Conservation (phyloP, 805 yeast species). For the Yamadazyma kitorensis region DNA sequence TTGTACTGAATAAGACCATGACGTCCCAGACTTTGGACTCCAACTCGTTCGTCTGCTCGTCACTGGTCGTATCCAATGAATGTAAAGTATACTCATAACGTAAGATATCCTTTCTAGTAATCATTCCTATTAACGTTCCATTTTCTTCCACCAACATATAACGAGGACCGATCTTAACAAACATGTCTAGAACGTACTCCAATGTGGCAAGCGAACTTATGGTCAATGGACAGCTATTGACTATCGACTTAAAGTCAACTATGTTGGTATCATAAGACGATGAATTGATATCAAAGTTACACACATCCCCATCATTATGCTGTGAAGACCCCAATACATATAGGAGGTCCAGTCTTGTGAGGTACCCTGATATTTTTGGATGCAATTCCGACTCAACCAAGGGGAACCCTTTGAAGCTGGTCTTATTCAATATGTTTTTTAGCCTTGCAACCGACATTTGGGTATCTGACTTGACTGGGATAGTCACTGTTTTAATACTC, state of each 20-base stretch:
- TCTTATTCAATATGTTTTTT: conserved; percentile 27
- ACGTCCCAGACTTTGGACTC: conserved; percentile 38
- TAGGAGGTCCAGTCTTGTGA: conserved; percentile 41
- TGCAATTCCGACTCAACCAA: conserved; percentile 39
- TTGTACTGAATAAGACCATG: conserved; percentile 19
- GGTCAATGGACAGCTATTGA: conserved; percentile 60
- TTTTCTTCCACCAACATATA: conserved; percentile 62
- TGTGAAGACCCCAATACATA: conserved; percentile 19
- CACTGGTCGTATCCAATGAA: conserved; percentile 5
- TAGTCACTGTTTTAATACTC: conserved; percentile 41
- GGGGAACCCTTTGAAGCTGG: conserved; percentile 51
- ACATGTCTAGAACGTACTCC: conserved; percentile 62
- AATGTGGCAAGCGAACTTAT: conserved; percentile 54
- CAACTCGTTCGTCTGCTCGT: conserved; percentile 18
- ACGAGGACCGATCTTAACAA: conserved; percentile 77
- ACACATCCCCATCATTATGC: background rate
- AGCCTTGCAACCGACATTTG: conserved; percentile 31
- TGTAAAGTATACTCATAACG: conserved; percentile 50
- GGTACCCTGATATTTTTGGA: conserved; percentile 45
- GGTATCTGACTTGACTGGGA: conserved; percentile 33
- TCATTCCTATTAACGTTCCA: conserved; percentile 66
- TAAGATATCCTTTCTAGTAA: conserved; percentile 82
- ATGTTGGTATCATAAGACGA: conserved; percentile 8
- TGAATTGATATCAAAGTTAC: conserved; percentile 10
- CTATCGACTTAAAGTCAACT: conserved; percentile 21